Evolutionary conservation across 2,329 filamentous ascomycete genomes (phyloP), one percentile per base, ranked within the genome.

Genomic region (Rhinocladiella similis): DNA sequence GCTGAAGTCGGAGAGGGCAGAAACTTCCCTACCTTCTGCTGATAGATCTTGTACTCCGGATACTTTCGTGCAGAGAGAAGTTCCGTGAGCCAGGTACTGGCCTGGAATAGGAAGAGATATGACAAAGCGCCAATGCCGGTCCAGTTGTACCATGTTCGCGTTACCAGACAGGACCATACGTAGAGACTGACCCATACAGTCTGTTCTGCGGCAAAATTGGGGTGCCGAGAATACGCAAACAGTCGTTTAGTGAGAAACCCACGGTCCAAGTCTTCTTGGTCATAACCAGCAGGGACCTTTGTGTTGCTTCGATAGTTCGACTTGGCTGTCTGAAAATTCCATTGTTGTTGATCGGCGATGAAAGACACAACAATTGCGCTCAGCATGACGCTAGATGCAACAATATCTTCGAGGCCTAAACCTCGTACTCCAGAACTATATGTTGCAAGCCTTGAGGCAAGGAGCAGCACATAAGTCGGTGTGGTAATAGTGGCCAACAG

Each of bases 171-270:
- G 63, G 83, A 85, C 94, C 93, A 99, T 67, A 90, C 83, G 72
- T 97, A 97, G 50, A 97, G 74, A 7, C 85, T 77, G 52, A 96
- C 80, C 94, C 94, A 99, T 66, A 97, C 85, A 27, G 85, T 79
- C 75, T 97, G 94, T 74, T 99, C 94, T 4, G 90, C 90, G 4
- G 89, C 85, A 69, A 97, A 99, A 73, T 99, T 99, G 47, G 94
- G 94, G 72, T 99, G 95, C 45, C 94, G 83, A 65, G 88, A 93
- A 77, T 87, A 91, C 0, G 86, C 87, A 87, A 90, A 99, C 6
- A 99, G 78, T 0, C 94, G 94, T 3, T 81, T 84, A 7, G 90
- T 88, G 62, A 89, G 81, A 74, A 99, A 99, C 41, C 94, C 94
- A 36, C 93, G 88, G 62, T 97, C 90, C 22, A 99, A 83, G 52